These are phyloP conservation scores for Hibiscus mutabilis DNA, from an alignment of 345 rosid genomes.

Conservation along the genomic window DNA sequence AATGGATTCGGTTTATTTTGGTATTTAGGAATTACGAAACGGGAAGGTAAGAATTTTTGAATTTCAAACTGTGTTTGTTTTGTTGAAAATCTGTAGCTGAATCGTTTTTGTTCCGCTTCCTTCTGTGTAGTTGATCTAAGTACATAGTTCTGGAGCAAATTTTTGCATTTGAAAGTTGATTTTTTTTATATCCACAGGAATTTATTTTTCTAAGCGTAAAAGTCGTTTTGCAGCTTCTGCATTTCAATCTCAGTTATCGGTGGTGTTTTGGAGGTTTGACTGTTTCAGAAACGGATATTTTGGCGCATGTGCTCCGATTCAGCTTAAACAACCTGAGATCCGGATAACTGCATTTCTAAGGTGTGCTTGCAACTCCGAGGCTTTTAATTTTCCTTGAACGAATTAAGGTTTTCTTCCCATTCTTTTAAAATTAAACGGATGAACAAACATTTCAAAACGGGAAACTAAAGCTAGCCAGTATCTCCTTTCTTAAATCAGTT, in stretches of 20 bases:
- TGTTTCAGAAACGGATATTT: neutral
- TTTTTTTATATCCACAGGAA: no score
- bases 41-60: neutral
- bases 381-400: neutral
- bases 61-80: neutral
- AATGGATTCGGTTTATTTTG: neutral
- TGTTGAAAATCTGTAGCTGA: neutral
- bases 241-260: constrained; percentile 2
- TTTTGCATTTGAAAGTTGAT: neutral
- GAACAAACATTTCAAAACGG: neutral
- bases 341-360: constrained; percentile 6
- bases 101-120: neutral
- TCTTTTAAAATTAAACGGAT: neutral
- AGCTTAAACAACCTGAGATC: constrained; percentile 11
- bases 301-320: constrained; percentile 4
- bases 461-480: neutral
- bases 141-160: neutral
- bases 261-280: neutral
- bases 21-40: neutral
- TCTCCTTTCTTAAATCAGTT: neutral
- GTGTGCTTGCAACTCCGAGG: neutral
- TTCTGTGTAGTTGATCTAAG: neutral
- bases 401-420: neutral
- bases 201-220: neutral
- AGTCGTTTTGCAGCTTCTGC: neutral